phyloP scores from a whole-genome alignment of 73 alveolate genomes.

The Paramecium caudatum region DNA sequence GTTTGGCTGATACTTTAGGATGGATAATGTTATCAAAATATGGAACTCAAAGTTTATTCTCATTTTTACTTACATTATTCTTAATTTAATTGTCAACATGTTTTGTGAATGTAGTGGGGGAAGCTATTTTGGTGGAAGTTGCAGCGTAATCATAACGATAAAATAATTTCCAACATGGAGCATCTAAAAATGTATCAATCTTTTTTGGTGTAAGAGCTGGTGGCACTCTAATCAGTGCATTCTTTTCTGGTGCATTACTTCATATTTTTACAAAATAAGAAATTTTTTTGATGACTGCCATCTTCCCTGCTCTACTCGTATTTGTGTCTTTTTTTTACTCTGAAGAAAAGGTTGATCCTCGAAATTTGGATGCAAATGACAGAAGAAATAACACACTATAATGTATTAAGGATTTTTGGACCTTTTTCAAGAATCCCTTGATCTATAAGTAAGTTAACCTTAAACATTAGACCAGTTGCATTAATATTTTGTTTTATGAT shows the following conservation, averaged over 20 bases:
- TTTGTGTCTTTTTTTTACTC: conserved; percentile 55
- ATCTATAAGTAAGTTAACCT: conserved; percentile 60
- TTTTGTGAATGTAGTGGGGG: conserved; percentile 90
- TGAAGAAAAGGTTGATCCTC: conserved; percentile 57
- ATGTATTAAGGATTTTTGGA: conserved; percentile 66
- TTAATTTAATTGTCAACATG: conserved; percentile 70
- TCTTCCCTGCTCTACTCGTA: conserved; percentile 64
- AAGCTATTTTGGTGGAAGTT: conserved; percentile 81
- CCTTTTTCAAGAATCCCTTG: conserved; percentile 53
- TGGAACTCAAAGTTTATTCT: conserved; percentile 20
- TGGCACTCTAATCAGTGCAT: conserved; percentile 72
- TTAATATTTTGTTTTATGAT: conserved; percentile 73
- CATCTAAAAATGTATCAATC: conserved; percentile 72
- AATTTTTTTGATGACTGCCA: conserved; percentile 68
- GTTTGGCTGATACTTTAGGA: conserved; percentile 80
- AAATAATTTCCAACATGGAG: conserved; percentile 57
- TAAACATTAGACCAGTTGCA: conserved; percentile 64
- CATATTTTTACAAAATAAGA: conserved; percentile 63
- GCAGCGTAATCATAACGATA: conserved; percentile 53
- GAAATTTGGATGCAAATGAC: conserved; percentile 12
- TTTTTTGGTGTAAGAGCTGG: conserved; percentile 71
- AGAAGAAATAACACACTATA: conserved; percentile 72
- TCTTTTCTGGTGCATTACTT: conserved; percentile 51
- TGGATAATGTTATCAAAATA: conserved; percentile 78
- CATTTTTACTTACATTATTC: conserved; percentile 43